phyloP scores from a whole-genome alignment of 202 grass and related monocot species.

The Cymbopogon flexuosus region DNA sequence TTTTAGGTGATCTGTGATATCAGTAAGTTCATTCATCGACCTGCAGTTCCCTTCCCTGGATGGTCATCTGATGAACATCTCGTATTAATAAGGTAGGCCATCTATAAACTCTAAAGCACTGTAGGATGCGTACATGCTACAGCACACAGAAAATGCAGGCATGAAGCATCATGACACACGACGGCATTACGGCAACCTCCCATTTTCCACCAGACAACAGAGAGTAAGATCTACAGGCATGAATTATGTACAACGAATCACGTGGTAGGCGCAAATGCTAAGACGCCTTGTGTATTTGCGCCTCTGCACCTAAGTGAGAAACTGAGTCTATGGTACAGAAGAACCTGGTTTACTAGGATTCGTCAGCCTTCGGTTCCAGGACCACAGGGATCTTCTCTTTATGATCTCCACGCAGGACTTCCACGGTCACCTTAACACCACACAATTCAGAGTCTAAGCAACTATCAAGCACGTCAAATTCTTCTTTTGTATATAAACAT shows the following conservation, averaged over 20 bases:
- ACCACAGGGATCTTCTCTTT: constrained; percentile 87
- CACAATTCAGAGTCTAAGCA: background rate
- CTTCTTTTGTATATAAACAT: background rate
- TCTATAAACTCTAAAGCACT: background rate
- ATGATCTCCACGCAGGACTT: constrained; percentile 87
- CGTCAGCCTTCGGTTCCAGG: constrained; percentile 85
- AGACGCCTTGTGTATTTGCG: constrained; percentile 1
- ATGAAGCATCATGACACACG: background rate
- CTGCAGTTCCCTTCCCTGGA: background rate
- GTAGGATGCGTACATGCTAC: constrained; percentile 2
- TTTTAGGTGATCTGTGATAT: constrained; percentile 16
- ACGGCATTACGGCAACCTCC: background rate
- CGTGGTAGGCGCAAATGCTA: constrained; percentile 8
- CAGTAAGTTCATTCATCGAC: background rate
- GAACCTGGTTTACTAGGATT: constrained; percentile 49
- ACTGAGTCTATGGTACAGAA: constrained; percentile 11
- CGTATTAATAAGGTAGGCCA: constrained; percentile 30
- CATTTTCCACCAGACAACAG: background rate
- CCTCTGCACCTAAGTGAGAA: constrained; percentile 22
- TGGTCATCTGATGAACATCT: background rate
- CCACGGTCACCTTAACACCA: constrained; percentile 60
- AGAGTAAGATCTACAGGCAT: constrained; percentile 15
- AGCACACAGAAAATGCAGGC: background rate
- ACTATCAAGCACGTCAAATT: background rate
- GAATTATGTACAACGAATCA: constrained; percentile 46